Base-by-base conservation (phyloP, 352 stramenopile species). In the Phytophthora vignae region DNA sequence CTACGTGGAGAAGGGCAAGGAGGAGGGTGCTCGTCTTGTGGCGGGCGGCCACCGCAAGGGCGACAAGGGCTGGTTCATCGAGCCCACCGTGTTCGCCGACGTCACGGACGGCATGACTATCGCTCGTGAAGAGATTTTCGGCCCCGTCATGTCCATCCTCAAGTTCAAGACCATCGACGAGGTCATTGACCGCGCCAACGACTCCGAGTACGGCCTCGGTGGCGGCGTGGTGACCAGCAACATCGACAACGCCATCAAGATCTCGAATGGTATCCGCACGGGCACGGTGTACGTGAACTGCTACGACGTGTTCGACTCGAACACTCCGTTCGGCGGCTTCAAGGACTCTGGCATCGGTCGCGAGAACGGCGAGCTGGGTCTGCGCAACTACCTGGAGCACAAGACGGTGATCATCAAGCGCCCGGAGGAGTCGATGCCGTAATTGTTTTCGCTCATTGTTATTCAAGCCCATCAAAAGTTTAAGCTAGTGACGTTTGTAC, bases 211-310 rank as follows among this genome's bases (percentile, higher is more conserved):
- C 80, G 93, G 93, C 7, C 87, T 98, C 1, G 91, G 85, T 44
- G 90, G 85, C 2, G 91, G 88, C 22, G 89, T 98, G 54, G 97
- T 92, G 62, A 98, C 93, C 15, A 83, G 86, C 59, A 92, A 97
- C 77, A 62, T 98, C 22, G 77, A 84, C 44, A 85, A 92, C 57
- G 85, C 85, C 10, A 90, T 97, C 71, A 84, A 91, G 59, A 87
- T 99, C 69, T 86, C 92, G 54, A 88, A 96, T 57, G 80, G 68
- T 1, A 82, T 99, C 21, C 87, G 97, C 59, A 85, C 85, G 55
- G 96, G 96, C 36, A 98, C 97, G 22, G 91, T 98, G 36, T 97
- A 95, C 71, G 86, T 99, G 14, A 99, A 98, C 83, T 97, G 86
- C 77, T 98, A 98, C 79, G 83, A 97, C 48, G 67, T 96, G 17